Base-by-base conservation (phyloP, 2,329 filamentous ascomycete genomes). In the Phoma herbarum region DNA sequence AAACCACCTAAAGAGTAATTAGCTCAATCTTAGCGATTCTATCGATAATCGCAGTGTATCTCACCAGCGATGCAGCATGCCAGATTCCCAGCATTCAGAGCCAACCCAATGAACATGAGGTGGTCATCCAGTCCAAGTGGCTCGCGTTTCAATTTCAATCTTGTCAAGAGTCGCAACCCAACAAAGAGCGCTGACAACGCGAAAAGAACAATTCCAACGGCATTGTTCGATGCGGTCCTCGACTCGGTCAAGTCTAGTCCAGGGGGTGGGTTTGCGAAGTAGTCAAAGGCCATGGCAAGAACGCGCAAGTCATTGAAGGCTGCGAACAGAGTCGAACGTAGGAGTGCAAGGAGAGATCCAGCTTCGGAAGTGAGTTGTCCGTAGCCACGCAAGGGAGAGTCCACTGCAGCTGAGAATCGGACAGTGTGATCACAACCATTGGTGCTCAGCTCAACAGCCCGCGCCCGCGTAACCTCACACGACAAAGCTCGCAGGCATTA, bases 61-160 rank as follows among this genome's bases (percentile, higher is more conserved):
- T 50, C 22, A 64, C 66, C 67, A 37, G 66, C 64, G 45, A 70
- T 65, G 43, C 68, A 71, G 46, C 68, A 71, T 14, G 62, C 68
- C 14, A 71, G 28, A 39, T 69, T 68, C 3, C 62, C 66, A 28
- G 69, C 66, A 20, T 65, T 68, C 35, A 68, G 33, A 25, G 59
- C 62, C 46, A 68, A 11, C 1, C 66, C 67, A 18, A 68, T 3
- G 41, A 66, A 66, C 67, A 68, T 71, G n/a, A 71, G 56, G 44
- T 67, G 60, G 22, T 70, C 69, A 52, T 71, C 67, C 10, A 66
- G 20, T 2, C 64, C 64, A 3, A 71, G 42, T 1, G 25, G 42
- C 31, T 64, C 65, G 12, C 54, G 60, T 37, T 70, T 68, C 23
- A 68, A 56, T 7, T 26, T 49, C 37, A 70, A n/a, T 28, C 63